Evolutionary conservation across 2,329 filamentous ascomycete species (phyloP), one percentile per base, ranked within the genome.

Genomic region (Chaetomium sp.): DNA sequence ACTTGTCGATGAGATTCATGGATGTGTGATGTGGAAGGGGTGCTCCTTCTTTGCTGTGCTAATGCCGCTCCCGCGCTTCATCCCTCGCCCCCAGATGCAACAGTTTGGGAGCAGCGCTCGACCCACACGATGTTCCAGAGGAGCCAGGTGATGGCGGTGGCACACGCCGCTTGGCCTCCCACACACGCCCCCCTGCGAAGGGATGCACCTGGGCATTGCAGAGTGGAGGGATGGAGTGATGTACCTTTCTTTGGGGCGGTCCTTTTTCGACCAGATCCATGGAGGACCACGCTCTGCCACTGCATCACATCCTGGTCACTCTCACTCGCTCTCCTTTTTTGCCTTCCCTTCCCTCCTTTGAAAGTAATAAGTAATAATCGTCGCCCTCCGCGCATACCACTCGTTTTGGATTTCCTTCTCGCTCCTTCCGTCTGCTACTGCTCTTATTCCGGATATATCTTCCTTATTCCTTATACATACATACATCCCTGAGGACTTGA

Each of bases 351-450:
- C 50, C 50, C 40, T 45, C 42, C 47, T 49, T 53, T 45, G 55
- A 58, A 38, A 52, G 48, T 33, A 59, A 56, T 61, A 60, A 49
- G 46, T 59, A 62, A 51, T 59, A 54, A 51, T 55, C 52, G 44
- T 43, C 55, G 50, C 55, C 54, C 51, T 52, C 27, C 43, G 45
- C 14, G 7, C 32, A 43, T 42, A 12, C 32, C 34, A 46, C 42
- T 56, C 45, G 42, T 49, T 59, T 62, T 49, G 51, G 36, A 43
- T 54, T 34, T 14, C 8, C 54, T 56, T 58, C 59, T 59, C 55
- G 53, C 60, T 58, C 54, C 36, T 60, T 59, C 54, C 47, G 47
- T 44, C 42, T 45, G 34, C 49, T 40, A 38, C 37, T 48, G 42
- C 37, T 43, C 12, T 52, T 43, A 54, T 46, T 35, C 33, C 19